Evolutionary conservation across 176 grass and related monocot genomes (phyloP).

Genomic region (Oryza glaberrima): DNA sequence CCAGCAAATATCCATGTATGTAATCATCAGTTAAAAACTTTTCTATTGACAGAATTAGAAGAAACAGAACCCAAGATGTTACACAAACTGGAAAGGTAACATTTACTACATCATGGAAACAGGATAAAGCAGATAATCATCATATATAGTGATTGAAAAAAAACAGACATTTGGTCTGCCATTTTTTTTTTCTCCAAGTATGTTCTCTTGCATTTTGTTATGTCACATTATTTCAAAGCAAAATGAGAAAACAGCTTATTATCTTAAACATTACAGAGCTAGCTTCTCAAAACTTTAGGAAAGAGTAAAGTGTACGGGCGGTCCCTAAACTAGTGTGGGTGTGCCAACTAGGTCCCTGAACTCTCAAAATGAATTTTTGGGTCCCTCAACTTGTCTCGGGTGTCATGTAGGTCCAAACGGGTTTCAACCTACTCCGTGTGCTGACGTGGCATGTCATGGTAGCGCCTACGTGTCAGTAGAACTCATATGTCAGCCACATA

Average conservation of each 20-base stretch:
- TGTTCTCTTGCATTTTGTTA: background rate
- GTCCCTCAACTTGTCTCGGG: no score
- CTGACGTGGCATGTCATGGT: no score
- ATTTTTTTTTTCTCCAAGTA: background rate
- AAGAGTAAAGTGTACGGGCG: no score
- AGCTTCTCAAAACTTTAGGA: background rate
- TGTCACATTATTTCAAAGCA: background rate
- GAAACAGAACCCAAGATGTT: background rate
- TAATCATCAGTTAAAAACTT: background rate
- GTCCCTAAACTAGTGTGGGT: no score
- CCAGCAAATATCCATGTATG: background rate
- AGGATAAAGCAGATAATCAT: slow-evolving; percentile 9
- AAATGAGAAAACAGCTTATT: background rate
- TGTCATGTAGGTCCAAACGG: no score
- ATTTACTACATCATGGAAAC: background rate
- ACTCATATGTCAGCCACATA: no score
- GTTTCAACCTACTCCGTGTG: no score
- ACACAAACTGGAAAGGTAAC: background rate
- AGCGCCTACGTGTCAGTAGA: no score
- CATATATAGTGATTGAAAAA: slow-evolving; percentile 6
- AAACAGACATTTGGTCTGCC: slow-evolving; percentile 1
- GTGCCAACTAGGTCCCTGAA: no score
- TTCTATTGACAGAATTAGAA: background rate
- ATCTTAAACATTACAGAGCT: background rate
- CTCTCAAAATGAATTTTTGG: no score